Base-by-base conservation (phyloP, 2,329 filamentous ascomycete genomes). In the Phialophora verrucosa region DNA sequence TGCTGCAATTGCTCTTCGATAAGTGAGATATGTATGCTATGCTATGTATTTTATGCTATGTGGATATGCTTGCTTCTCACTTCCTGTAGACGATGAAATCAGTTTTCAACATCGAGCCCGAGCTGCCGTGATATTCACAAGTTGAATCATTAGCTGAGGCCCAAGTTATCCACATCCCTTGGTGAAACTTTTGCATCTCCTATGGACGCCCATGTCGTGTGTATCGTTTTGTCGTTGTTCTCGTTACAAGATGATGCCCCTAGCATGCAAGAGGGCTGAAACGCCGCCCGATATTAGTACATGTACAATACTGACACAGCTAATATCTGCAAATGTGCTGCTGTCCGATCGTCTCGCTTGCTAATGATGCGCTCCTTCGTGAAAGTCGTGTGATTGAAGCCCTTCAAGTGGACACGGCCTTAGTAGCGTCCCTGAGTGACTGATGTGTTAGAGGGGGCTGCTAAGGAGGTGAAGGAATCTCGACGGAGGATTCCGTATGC, bases 401-500 rank as follows among this genome's bases (percentile, higher is more conserved):
- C 38, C 14, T 7, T 44, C 38, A 5, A n/a, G 38, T 8, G 17
- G 38, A 1, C 1, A 44, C 3, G 38, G 38, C 17, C 14, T 2
- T 7, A n/a, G 38, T 20, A n/a, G 38, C 6, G 38, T 8, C 17
- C 38, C 7, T 44, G 38, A 44, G 38, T 17, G 17, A 17, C 38
- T 7, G 38, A 44, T 44, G 38, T 44, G 38, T 44, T 44, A 2
- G 14, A 44, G 17, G 17, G 6, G 6, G 17, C 4, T 20, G n/a
- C 20, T 42, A 61, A 42, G 59, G 31, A 5, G 59, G 59, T 11
- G 59, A 32, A 2, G 59, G 59, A 31, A 29, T 27, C 31, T 53
- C 59, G 35, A 54, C 20, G 17, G 59, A 61, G 17, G 31, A 17
- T 25, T 51, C 31, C 47, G 29, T 42, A 20, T 42, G 14, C 49